A percentile compares a stretch with the other conserved stretches of the same genome.
These are phyloP conservation scores for Trypanosoma caninum DNA, from an alignment of 208 protist species.

Conservation along the genomic window DNA sequence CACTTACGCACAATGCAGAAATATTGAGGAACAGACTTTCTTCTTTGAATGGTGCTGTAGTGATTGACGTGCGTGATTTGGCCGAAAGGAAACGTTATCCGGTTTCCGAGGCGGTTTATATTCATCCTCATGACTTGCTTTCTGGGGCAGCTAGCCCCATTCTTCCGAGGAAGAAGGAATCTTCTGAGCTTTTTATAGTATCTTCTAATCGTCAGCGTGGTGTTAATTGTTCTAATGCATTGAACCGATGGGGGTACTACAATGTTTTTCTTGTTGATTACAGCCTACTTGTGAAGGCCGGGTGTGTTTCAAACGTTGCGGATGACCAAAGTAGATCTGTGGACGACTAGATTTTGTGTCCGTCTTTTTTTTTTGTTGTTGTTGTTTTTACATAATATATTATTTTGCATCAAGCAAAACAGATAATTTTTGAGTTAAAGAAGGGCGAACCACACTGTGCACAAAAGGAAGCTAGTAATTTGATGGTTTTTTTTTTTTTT, in stretches of 20 bases:
- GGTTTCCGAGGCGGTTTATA: conserved; percentile 25
- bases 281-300: conserved; percentile 24
- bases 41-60: conserved; percentile 21
- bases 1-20: neutral
- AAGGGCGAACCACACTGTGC: too few species aligned
- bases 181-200: conserved; percentile 60
- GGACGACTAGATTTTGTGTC: neutral
- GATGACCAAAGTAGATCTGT: neutral
- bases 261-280: conserved; percentile 42
- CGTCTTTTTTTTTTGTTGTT: conserved; percentile 15
- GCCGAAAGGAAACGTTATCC: conserved; percentile 30
- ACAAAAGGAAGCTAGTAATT: too few species aligned
- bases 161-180: conserved; percentile 43
- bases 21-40: conserved; percentile 9
- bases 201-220: conserved; percentile 43
- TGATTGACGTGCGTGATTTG: conserved; percentile 67
- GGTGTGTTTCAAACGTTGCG: conserved; percentile 8
- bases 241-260: conserved; percentile 75
- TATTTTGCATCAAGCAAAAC: neutral
- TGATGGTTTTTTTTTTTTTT: neutral
- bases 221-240: conserved; percentile 41
- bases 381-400: conserved; percentile 12
- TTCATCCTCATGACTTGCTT: conserved; percentile 79
- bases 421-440: too few species aligned
- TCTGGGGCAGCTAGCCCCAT: conserved; percentile 69